Evolutionary conservation across 73 alveolate species (phyloP).

Genomic region (Durusdinium trenchii): DNA sequence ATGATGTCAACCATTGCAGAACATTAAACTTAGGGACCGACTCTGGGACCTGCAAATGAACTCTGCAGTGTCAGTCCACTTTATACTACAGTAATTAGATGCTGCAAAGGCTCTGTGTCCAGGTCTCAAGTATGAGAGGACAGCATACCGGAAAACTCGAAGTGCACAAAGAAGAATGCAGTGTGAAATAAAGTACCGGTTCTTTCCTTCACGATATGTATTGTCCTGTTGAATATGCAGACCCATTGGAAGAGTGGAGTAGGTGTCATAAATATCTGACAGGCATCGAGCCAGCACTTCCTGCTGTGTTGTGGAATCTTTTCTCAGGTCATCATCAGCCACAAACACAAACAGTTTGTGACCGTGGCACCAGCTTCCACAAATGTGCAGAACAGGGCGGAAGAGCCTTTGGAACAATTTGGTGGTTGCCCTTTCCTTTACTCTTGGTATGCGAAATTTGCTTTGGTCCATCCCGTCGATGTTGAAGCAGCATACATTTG

Average conservation of each 20-base stretch:
- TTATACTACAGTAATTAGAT: not conserved
- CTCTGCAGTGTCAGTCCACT: not conserved
- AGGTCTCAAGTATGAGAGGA: not conserved
- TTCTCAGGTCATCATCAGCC: not conserved
- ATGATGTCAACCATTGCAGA: not conserved
- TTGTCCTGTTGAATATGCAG: slow-evolving; percentile 14
- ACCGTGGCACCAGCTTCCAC: slow-evolving; percentile 10
- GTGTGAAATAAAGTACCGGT: not conserved
- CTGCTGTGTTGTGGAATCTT: slow-evolving; percentile 4
- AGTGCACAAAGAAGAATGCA: not conserved
- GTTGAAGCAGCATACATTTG: not conserved
- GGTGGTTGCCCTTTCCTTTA: not conserved
- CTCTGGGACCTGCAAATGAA: too few species aligned
- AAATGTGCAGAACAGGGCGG: not conserved
- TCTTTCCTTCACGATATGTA: slow-evolving; percentile 13
- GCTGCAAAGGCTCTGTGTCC: slow-evolving; percentile 6
- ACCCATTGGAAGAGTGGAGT: not conserved
- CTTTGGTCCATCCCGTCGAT: slow-evolving; percentile 25
- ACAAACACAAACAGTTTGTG: not conserved
- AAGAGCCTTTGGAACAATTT: not conserved
- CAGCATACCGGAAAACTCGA: not conserved
- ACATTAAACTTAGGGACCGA: not conserved
- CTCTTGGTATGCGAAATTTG: not conserved
- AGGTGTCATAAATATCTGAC: not conserved
- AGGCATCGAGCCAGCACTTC: slow-evolving; percentile 7